Percentiles rank a stretch among this genome's conserved stretches.
These are phyloP conservation scores for Plasmodium inui DNA, from an alignment of 169 alveolate species.

Conservation along the genomic window DNA sequence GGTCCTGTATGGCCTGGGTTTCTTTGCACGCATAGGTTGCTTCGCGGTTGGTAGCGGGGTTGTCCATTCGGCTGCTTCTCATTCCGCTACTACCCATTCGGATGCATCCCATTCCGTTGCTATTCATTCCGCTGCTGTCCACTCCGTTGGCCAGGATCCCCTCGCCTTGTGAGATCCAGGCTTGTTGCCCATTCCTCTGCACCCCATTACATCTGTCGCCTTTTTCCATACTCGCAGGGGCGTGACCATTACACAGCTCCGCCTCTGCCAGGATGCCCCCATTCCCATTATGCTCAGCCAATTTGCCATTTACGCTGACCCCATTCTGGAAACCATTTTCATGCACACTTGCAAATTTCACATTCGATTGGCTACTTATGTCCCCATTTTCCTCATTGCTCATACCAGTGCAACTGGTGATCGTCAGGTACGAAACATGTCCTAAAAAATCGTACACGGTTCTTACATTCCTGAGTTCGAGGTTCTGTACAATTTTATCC, in stretches of 20 bases:
- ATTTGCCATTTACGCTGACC: slow-evolving; percentile 2
- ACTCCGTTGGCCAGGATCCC: too few relatives aligned
- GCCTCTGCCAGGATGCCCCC: not conserved
- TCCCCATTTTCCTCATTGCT: slow-evolving; percentile 16
- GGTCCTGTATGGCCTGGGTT: slow-evolving; percentile 24
- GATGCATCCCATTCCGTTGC: not conserved
- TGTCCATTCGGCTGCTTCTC: not conserved
- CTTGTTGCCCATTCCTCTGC: not conserved
- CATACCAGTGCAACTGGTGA: slow-evolving; percentile 17
- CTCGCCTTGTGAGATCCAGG: not conserved
- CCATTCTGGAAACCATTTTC: not conserved
- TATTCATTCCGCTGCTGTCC: not conserved
- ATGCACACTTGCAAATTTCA: not conserved
- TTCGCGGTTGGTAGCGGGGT: not conserved
- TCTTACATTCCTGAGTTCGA: slow-evolving; percentile 33
- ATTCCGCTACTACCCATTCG: not conserved
- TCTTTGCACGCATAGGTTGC: not conserved
- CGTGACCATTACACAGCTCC: not conserved
- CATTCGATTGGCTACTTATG: slow-evolving; percentile 14
- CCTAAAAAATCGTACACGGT: slow-evolving; percentile 45
- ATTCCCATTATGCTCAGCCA: slow-evolving; percentile 18
- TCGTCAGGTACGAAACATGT: slow-evolving; percentile 30
- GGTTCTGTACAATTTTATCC: slow-evolving; percentile 35
- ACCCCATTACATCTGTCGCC: not conserved
- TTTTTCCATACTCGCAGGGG: not conserved